Conservation (phyloP, 208 protist species). For the Sergeia podlipaevii region DNA sequence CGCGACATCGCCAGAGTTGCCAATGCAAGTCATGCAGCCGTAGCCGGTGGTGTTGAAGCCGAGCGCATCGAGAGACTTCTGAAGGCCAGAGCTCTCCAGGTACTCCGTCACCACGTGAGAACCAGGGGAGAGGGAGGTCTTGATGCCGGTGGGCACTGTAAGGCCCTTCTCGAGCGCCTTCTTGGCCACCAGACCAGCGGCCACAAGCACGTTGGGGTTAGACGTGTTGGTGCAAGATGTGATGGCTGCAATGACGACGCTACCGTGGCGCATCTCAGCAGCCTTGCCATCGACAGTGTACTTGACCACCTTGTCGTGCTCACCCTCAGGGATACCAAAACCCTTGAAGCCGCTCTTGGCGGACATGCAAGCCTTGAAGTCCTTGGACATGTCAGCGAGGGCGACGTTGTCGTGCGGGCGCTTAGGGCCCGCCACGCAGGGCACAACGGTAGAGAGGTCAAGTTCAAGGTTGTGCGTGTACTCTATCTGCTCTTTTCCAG, state of each 20-base stretch:
- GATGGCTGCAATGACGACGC: slow-evolving; percentile 95
- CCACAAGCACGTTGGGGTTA: slow-evolving; percentile 95
- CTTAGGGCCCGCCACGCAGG: slow-evolving; percentile 93
- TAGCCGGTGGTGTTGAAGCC: slow-evolving; percentile 93
- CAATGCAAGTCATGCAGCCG: slow-evolving; percentile 98
- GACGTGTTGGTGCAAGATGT: slow-evolving; percentile 97
- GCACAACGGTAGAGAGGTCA: slow-evolving; percentile 89
- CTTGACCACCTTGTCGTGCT: slow-evolving; percentile 67
- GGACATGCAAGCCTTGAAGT: slow-evolving; percentile 91
- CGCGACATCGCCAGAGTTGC: slow-evolving; percentile 93
- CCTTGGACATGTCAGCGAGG: slow-evolving; percentile 85
- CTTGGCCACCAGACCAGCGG: slow-evolving; percentile 91
- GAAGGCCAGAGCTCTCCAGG: slow-evolving; percentile 83
- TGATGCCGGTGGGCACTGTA: slow-evolving; percentile 87
- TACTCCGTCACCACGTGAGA: slow-evolving; percentile 96
- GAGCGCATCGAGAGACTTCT: slow-evolving; percentile 80
- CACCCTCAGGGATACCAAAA: slow-evolving; percentile 85
- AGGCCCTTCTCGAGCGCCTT: slow-evolving; percentile 92
- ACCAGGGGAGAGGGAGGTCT: slow-evolving; percentile 95
- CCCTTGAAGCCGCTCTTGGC: slow-evolving; percentile 95
- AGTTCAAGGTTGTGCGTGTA: slow-evolving; percentile 90
- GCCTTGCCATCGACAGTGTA: slow-evolving; percentile 82
- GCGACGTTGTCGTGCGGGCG: slow-evolving; percentile 94
- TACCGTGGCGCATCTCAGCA: slow-evolving; percentile 89
- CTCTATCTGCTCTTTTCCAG: slow-evolving; percentile 72